Percentiles rank a stretch among this genome's conserved stretches.
Evolutionary conservation across 2,329 filamentous ascomycete genomes (phyloP).

Genomic region (Ascochyta viciae-villosae): DNA sequence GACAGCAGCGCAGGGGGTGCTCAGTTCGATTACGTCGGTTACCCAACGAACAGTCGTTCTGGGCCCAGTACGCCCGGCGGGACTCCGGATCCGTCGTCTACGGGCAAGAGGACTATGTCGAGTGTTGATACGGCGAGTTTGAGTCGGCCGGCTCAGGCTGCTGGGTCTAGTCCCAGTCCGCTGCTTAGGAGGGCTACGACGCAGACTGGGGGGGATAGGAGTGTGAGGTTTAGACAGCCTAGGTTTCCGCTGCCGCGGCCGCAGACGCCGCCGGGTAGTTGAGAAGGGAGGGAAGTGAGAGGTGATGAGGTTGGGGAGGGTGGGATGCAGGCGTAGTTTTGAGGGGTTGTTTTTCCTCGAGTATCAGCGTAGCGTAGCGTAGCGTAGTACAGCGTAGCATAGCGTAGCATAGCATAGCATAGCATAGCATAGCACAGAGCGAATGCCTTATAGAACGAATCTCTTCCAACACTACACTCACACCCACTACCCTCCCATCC

Average conservation of each 20-base stretch:
- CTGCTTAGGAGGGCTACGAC: slow-evolving; percentile 44
- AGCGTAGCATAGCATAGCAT: neutral
- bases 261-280: slow-evolving; percentile 1
- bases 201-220: slow-evolving; percentile 25
- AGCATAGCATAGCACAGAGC: slow-evolving; percentile 4
- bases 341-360: neutral
- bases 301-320: neutral
- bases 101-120: neutral
- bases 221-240: slow-evolving; percentile 26
- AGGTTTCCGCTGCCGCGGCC: slow-evolving; percentile 19
- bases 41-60: slow-evolving; percentile 28
- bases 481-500: neutral
- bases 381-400: slow-evolving; percentile 1
- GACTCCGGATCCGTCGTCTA: slow-evolving; percentile 1
- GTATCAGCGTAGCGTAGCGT: neutral
- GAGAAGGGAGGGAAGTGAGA: neutral
- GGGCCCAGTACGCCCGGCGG: slow-evolving; percentile 16
- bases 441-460: neutral
- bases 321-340: neutral
- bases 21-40: slow-evolving; percentile 41
- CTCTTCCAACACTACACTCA: too few species aligned
- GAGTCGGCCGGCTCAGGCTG: slow-evolving; percentile 20
- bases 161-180: slow-evolving; percentile 35
- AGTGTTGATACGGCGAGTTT: neutral
- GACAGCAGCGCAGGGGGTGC: neutral